Evolutionary conservation across 805 yeast genomes (phyloP), one percentile per base, ranked within the genome.

Genomic region (Candida silvicultrix): DNA sequence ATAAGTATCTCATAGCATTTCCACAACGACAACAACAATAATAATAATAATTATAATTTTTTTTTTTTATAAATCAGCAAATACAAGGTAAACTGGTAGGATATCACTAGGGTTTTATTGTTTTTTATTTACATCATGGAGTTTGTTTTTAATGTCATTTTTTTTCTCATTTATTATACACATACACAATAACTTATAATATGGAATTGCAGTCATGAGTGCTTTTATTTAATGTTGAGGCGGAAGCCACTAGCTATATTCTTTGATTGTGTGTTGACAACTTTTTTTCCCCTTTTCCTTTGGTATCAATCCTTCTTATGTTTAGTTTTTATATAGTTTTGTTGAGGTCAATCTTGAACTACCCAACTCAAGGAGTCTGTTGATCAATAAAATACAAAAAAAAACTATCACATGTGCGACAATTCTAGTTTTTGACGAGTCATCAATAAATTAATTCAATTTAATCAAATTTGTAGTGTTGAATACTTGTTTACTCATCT

Each of bases 401-500:
- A 28, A 28, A 11, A 28, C 12, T 10, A 28, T 28, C 14, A 28
- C 12, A n/a, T n/a, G n/a, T 28, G 31, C 31, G 12, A 28, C 31
- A 28, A 10, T 10, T 28, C 31, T 28, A 28, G 31, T 28, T 28
- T n/a, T 28, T 28, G 12, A 28, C 12, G 31, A 28, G 12, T 28
- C 7, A 28, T 28, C 31, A 28, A 28, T 28, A 28, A 28, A 28
- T 28, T 28, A 28, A 28, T 28, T 10, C 15, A 7, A 28, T n/a
- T n/a, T n/a, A n/a, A n/a, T n/a, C n/a, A n/a, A n/a, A n/a, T n/a
- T n/a, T n/a, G n/a, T n/a, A n/a, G n/a, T n/a, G n/a, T n/a, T n/a
- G n/a, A n/a, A n/a, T n/a, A n/a, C n/a, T 4, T 8, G 12, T 43
- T n/a, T 22, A 34, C 2, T 32, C 50, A 34, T 49, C 50, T 18